Percentiles rank a stretch among this genome's conserved stretches.
Evolutionary conservation across 768 basidiomycete species (phyloP).

Genomic region (Arthromyces matolae): DNA sequence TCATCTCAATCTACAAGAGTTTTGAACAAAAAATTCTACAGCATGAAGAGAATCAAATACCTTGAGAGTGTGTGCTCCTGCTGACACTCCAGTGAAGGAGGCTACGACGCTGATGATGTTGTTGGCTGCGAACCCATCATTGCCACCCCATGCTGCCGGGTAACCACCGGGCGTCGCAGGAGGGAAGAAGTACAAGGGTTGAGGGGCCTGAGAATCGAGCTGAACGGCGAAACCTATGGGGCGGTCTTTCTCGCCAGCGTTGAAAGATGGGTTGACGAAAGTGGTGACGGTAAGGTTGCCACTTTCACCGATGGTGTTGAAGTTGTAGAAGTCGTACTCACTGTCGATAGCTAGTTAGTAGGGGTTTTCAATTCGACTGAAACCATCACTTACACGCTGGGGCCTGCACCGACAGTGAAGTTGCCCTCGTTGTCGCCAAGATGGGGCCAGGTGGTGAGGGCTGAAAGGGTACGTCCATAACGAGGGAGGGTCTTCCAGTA

Average conservation of each 20-base stretch:
- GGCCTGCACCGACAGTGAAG: slow-evolving; percentile 60
- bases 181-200: slow-evolving; percentile 46
- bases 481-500: slow-evolving; percentile 59
- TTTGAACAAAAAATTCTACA: not conserved
- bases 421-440: slow-evolving; percentile 46
- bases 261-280: slow-evolving; percentile 50
- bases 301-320: slow-evolving; percentile 40
- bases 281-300: slow-evolving; percentile 48
- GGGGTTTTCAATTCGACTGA: not conserved
- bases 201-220: slow-evolving; percentile 40
- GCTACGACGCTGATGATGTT: slow-evolving; percentile 41
- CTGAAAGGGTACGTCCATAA: slow-evolving; percentile 59
- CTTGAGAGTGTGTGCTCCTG: slow-evolving; percentile 60
- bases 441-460: slow-evolving; percentile 56
- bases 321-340: slow-evolving; percentile 64
- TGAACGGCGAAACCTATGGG: slow-evolving; percentile 51
- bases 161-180: slow-evolving; percentile 40
- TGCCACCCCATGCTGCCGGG: slow-evolving; percentile 45
- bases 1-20: slow-evolving; percentile 39
- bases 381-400: slow-evolving; percentile 43
- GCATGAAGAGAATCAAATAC: slow-evolving; percentile 20
- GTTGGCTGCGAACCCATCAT: slow-evolving; percentile 54
- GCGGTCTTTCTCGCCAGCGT: slow-evolving; percentile 44
- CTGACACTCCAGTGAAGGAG: slow-evolving; percentile 35
- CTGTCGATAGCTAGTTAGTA: slow-evolving; percentile 23